phyloP scores from a whole-genome alignment of 768 basidiomycete genomes.

The Lactifluus echinatus region DNA sequence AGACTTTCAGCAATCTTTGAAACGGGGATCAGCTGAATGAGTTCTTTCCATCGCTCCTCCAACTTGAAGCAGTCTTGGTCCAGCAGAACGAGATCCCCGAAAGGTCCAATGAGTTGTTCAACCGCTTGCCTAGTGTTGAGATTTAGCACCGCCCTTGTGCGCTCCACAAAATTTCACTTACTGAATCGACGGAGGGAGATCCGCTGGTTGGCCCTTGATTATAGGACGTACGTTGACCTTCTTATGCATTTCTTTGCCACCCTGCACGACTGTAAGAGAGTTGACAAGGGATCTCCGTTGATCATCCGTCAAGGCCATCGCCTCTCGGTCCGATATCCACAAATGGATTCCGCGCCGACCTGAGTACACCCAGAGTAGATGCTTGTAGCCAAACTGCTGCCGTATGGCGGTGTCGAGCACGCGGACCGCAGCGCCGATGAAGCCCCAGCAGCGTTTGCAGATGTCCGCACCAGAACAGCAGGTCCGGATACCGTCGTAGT shows the following conservation, averaged over 20 bases:
- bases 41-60: conserved; percentile 61
- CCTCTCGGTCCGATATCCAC: conserved; percentile 89
- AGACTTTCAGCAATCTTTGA: conserved; percentile 39
- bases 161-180: conserved; percentile 25
- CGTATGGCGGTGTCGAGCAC: conserved; percentile 74
- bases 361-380: conserved; percentile 96
- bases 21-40: conserved; percentile 73
- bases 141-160: not conserved
- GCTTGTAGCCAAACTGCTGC: conserved; percentile 84
- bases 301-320: conserved; percentile 86
- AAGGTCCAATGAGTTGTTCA: conserved; percentile 46
- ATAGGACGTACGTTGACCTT: conserved; percentile 63
- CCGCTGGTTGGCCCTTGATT: conserved; percentile 22
- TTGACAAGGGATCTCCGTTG: conserved; percentile 81
- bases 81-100: conserved; percentile 56
- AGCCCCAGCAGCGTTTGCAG: conserved; percentile 90
- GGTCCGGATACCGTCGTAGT: conserved; percentile 91
- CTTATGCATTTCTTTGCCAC: conserved; percentile 73
- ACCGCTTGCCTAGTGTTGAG: conserved; percentile 23
- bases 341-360: conserved; percentile 97
- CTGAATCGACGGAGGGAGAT: conserved; percentile 69
- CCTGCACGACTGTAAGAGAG: conserved; percentile 77
- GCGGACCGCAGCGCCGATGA: conserved; percentile 86
- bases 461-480: conserved; percentile 90
- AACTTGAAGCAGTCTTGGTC: conserved; percentile 81